Percentiles rank a stretch among this genome's conserved stretches.
Evolutionary conservation across 768 basidiomycete species (phyloP).

Genomic region (Sporobolomyces roseus): DNA sequence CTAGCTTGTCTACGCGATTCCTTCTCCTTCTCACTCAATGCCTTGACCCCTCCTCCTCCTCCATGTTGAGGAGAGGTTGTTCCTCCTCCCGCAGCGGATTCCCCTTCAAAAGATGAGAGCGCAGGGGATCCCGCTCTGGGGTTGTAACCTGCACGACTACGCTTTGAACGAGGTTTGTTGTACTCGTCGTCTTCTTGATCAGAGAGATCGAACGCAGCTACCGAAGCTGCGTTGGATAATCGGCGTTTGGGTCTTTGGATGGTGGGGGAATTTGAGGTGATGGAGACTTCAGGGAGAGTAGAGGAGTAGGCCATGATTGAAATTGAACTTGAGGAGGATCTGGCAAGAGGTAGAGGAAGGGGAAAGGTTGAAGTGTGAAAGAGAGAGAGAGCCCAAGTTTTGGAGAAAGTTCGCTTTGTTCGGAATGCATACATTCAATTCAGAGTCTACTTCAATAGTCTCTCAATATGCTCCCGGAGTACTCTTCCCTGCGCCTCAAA

Average conservation of each 20-base stretch:
- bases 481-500: too few relatives aligned
- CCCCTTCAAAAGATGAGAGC: not conserved
- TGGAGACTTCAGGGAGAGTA: too few relatives aligned
- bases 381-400: too few relatives aligned
- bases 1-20: slow-evolving; percentile 29
- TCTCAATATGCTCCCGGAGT: too few relatives aligned
- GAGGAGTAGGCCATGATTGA: too few relatives aligned
- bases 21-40: slow-evolving; percentile 29
- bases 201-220: not conserved
- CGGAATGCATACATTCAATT: too few relatives aligned
- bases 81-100: not conserved
- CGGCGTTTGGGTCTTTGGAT: slow-evolving; percentile 4
- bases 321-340: too few relatives aligned
- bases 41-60: not conserved
- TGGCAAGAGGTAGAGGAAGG: not conserved
- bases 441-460: too few relatives aligned
- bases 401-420: too few relatives aligned
- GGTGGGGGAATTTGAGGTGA: not conserved
- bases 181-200: slow-evolving; percentile 16
- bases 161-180: slow-evolving; percentile 9
- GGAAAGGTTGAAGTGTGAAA: not conserved
- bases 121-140: not conserved
- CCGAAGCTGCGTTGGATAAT: too few relatives aligned
- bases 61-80: not conserved
- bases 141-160: not conserved